Evolutionary conservation across 352 stramenopile species (phyloP).

Genomic region (Hyaloperonospora brassicae): DNA sequence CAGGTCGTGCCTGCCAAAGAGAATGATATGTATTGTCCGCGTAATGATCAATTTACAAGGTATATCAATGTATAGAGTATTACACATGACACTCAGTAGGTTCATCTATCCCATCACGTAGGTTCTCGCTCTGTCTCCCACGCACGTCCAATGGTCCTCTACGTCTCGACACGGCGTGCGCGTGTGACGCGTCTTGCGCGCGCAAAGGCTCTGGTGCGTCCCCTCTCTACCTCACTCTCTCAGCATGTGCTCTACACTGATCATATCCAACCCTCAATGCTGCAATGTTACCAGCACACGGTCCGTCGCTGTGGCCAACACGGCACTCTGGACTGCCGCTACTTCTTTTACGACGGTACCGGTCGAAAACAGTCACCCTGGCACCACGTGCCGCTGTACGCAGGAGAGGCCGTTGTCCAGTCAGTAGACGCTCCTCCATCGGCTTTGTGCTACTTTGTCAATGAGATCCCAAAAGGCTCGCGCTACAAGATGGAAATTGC

Average conservation of each 20-base stretch:
- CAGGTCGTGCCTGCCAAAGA: neutral
- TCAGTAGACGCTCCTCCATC: constrained; percentile 23
- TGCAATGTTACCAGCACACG: constrained; percentile 37
- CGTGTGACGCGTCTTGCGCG: constrained; percentile 10
- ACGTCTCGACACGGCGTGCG: constrained; percentile 9
- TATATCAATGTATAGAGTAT: neutral
- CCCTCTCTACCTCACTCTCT: neutral
- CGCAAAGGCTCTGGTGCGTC: constrained; percentile 11
- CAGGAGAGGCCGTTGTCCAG: constrained; percentile 22
- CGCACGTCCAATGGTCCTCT: constrained; percentile 12
- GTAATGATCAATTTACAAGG: neutral
- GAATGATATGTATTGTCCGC: neutral
- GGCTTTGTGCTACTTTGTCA: constrained; percentile 88
- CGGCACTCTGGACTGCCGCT: constrained; percentile 68
- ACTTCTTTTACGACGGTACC: constrained; percentile 71
- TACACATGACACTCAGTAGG: neutral
- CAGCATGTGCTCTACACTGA: too few relatives aligned
- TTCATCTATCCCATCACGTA: constrained; percentile 1
- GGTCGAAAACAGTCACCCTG: constrained; percentile 84
- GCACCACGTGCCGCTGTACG: constrained; percentile 89
- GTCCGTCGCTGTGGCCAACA: constrained; percentile 48
- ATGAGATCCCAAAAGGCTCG: constrained; percentile 88
- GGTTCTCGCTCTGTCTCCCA: constrained; percentile 1
- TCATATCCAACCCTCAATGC: neutral
- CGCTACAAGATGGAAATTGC: constrained; percentile 92